Percentiles rank a stretch among this genome's conserved stretches.
These are phyloP conservation scores for Trichocomaceae sp. DNA, from an alignment of 2,329 filamentous ascomycete genomes.

Conservation along the genomic window DNA sequence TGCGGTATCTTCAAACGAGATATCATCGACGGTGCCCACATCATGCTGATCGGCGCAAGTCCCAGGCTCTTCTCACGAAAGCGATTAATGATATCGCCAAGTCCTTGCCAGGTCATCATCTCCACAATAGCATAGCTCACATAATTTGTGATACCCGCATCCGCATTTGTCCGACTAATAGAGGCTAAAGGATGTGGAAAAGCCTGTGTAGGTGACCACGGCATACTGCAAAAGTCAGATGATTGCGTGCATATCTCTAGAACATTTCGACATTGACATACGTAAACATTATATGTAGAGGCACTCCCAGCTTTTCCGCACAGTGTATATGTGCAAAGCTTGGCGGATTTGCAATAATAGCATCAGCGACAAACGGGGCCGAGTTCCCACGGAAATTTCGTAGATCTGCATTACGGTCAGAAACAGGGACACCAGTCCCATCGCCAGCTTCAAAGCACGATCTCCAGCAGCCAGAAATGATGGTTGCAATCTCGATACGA, in stretches of 20 bases:
- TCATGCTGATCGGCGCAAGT: conserved; percentile 68
- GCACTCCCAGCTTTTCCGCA: conserved; percentile 69
- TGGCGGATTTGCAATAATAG: conserved; percentile 80
- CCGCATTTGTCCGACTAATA: conserved; percentile 67
- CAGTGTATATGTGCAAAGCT: conserved; percentile 74
- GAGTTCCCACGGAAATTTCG: conserved; percentile 26
- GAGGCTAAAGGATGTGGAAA: conserved; percentile 85
- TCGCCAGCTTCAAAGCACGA: conserved; percentile 76
- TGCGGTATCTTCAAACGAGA: conserved; percentile 67
- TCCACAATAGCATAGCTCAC: conserved; percentile 79
- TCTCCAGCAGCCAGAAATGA: conserved; percentile 79
- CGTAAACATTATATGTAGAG: conserved; percentile 83
- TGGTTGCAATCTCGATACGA: conserved; percentile 67
- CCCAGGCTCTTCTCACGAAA: conserved; percentile 71
- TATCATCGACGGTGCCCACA: conserved; percentile 65
- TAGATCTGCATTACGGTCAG: conserved; percentile 35
- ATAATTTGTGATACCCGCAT: conserved; percentile 71
- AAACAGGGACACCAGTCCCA: conserved; percentile 40
- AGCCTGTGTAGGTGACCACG: conserved; percentile 76
- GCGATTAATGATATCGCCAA: conserved; percentile 84
- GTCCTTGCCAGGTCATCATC: conserved; percentile 87
- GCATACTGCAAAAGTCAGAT: conserved; percentile 55
- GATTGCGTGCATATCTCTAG: conserved; percentile 9
- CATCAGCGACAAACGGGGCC: conserved; percentile 72
- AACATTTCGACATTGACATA: conserved; percentile 38